Evolutionary conservation across 163 green algal species (phyloP).

Genomic region (Scenedesmus sp.): DNA sequence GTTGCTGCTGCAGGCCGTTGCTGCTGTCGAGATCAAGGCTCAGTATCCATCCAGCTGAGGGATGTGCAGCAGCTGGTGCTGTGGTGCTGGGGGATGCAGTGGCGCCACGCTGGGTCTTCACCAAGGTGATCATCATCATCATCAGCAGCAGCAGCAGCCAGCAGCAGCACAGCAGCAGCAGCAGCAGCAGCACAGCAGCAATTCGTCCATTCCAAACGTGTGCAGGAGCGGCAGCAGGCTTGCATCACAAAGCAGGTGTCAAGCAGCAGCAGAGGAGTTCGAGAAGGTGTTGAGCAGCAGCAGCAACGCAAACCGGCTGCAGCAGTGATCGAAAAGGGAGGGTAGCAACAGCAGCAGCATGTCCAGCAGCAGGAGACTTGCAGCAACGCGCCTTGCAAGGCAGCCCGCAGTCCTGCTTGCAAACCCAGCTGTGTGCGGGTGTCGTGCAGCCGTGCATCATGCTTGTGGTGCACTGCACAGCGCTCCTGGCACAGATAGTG

Average conservation of each 20-base stretch:
- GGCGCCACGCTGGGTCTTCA: conserved; percentile 40
- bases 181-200: no score
- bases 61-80: conserved; percentile 56
- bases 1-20: conserved; percentile 26
- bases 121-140: conserved; percentile 22
- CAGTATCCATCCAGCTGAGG: conserved; percentile 23
- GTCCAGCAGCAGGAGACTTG: not conserved
- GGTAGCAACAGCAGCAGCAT: no score
- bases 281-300: not conserved
- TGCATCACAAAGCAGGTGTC: no score
- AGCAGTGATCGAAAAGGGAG: not conserved
- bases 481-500: not conserved
- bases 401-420: no score
- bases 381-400: not conserved
- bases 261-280: not conserved
- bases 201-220: no score
- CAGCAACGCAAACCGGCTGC: not conserved
- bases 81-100: conserved; percentile 47
- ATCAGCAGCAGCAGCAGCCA: conserved; percentile 11
- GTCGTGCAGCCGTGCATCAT: not conserved
- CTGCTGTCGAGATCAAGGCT: conserved; percentile 49
- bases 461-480: not conserved
- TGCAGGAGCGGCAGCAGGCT: no score
- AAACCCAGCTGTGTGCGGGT: not conserved
- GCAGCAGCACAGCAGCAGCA: conserved; percentile 12